Percentiles rank a stretch among this genome's conserved stretches.
Evolutionary conservation across 352 stramenopile species (phyloP).

Genomic region (Phytophthora pistaciae): DNA sequence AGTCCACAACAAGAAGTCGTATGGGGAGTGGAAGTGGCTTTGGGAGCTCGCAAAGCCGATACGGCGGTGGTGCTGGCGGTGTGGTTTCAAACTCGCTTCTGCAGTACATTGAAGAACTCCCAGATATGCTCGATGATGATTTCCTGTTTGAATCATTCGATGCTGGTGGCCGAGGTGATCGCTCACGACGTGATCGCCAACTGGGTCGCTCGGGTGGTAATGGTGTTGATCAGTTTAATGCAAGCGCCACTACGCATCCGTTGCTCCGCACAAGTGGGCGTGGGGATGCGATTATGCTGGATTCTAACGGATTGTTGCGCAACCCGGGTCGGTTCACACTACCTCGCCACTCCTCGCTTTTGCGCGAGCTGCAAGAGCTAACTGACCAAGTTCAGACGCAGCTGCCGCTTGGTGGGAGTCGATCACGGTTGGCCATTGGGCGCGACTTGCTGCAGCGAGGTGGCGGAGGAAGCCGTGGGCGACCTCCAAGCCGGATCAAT

Average conservation of each 20-base stretch:
- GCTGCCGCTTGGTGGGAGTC: slow-evolving; percentile 40
- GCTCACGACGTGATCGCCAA: slow-evolving; percentile 48
- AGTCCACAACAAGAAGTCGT: slow-evolving; percentile 5
- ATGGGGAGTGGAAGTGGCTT: slow-evolving; percentile 15
- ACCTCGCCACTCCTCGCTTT: slow-evolving; percentile 72
- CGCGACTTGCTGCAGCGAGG: slow-evolving; percentile 58
- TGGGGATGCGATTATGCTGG: slow-evolving; percentile 41
- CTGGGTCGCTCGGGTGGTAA: slow-evolving; percentile 21
- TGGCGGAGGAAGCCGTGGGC: slow-evolving; percentile 43
- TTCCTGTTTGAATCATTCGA: slow-evolving; percentile 71
- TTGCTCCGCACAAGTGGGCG: slow-evolving; percentile 51
- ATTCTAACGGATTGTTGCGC: slow-evolving; percentile 38
- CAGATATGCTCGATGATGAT: slow-evolving; percentile 61
- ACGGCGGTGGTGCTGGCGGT: slow-evolving; percentile 14
- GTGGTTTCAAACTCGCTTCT: slow-evolving; percentile 49
- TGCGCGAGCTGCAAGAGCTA: slow-evolving; percentile 80
- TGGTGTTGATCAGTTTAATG: slow-evolving; percentile 19
- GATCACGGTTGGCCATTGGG: slow-evolving; percentile 43
- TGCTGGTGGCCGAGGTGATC: slow-evolving; percentile 40
- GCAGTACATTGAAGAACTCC: slow-evolving; percentile 70
- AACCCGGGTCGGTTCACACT: slow-evolving; percentile 48
- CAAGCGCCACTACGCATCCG: slow-evolving; percentile 40
- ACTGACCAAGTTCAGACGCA: slow-evolving; percentile 84
- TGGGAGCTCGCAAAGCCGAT: slow-evolving; percentile 20
- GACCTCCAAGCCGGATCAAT: slow-evolving; percentile 70